These are phyloP conservation scores for Citrullus amarus DNA, from an alignment of 306 rosid genomes.

Conservation along the genomic window DNA sequence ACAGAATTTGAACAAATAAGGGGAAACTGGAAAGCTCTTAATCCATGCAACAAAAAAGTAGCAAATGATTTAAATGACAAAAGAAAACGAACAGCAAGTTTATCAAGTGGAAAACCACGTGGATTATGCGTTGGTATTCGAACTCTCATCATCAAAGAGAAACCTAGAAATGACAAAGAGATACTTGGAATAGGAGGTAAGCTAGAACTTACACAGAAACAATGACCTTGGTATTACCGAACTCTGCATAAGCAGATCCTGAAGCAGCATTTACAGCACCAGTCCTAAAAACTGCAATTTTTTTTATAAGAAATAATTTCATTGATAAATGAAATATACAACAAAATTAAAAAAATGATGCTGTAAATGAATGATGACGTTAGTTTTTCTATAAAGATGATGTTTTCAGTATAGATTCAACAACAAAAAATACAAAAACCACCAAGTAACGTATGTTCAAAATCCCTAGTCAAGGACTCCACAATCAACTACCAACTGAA, in stretches of 20 bases:
- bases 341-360: no score
- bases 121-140: neutral
- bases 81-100: neutral
- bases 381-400: neutral
- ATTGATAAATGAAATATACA: no score
- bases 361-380: neutral
- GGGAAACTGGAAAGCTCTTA: neutral
- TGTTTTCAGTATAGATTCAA: neutral
- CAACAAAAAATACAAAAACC: neutral
- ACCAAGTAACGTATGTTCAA: neutral
- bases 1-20: neutral
- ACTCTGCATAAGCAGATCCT: slow-evolving; percentile 95
- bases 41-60: neutral
- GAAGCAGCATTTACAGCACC: slow-evolving; percentile 94
- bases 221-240: slow-evolving; percentile 90
- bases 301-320: no score
- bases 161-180: neutral
- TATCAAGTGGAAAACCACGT: neutral
- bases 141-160: neutral
- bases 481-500: neutral
- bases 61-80: neutral
- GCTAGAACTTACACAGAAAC: slow-evolving; percentile 80
- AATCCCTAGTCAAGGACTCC: neutral
- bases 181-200: neutral
- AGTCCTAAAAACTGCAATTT: slow-evolving; percentile 70